Percentiles rank a stretch among this genome's conserved stretches.
phyloP scores from a whole-genome alignment of 768 basidiomycete genomes.

The Lepiota brunneoincarnata region DNA sequence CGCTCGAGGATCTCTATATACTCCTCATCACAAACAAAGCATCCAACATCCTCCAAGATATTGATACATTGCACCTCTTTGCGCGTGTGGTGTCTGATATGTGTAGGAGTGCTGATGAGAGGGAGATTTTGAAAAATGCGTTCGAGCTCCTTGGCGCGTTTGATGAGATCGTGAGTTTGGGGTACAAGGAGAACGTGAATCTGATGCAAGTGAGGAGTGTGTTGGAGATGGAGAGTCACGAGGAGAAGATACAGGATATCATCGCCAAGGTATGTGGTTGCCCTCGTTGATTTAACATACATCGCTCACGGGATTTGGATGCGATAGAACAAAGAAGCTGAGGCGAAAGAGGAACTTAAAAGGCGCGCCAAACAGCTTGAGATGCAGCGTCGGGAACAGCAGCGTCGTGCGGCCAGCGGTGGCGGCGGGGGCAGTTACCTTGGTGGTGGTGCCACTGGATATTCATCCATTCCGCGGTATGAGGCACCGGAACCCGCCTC shows the following conservation, averaged over 20 bases:
- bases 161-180: constrained; percentile 93
- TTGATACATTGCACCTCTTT: constrained; percentile 93
- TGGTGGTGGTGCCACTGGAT: constrained; percentile 67
- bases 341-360: constrained; percentile 98
- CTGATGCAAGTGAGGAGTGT: constrained; percentile 76
- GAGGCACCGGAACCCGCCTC: constrained; percentile 57
- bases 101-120: constrained; percentile 82
- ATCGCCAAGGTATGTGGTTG: constrained; percentile 75
- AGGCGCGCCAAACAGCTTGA: constrained; percentile 97
- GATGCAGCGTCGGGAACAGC: constrained; percentile 95
- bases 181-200: constrained; percentile 78
- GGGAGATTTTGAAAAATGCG: constrained; percentile 85
- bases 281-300: constrained; percentile 1
- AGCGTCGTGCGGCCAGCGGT: constrained; percentile 60
- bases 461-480: constrained; percentile 69
- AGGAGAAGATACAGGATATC: constrained; percentile 96
- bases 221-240: constrained; percentile 88
- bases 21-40: constrained; percentile 97
- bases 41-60: constrained; percentile 98
- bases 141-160: constrained; percentile 95
- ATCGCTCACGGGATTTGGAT: background rate
- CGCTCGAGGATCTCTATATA: constrained; percentile 95
- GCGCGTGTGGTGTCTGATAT: constrained; percentile 92
- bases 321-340: constrained; percentile 92
- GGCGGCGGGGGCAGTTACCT: constrained; percentile 56